Percentiles rank a stretch among this genome's conserved stretches.
Conservation (phyloP, 73 alveolate genomes). For the Paramecium caudatum region DNA sequence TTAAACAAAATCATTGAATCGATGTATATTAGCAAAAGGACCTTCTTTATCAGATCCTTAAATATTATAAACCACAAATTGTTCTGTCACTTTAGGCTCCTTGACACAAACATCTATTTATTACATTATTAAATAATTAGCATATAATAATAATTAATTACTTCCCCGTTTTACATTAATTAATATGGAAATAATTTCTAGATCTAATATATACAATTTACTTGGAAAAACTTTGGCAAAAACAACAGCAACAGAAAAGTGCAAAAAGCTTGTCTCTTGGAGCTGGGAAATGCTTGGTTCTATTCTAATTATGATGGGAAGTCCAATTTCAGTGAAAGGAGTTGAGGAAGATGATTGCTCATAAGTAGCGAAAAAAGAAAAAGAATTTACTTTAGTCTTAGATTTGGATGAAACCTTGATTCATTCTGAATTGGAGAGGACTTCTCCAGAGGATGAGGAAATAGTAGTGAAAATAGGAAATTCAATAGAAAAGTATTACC, state of each 20-base stretch:
- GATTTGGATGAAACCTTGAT: slow-evolving; percentile 81
- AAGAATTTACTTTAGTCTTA: slow-evolving; percentile 75
- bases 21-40: background rate
- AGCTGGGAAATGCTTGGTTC: slow-evolving; percentile 70
- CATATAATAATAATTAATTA: background rate
- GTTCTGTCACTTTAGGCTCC: background rate
- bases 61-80: background rate
- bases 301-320: slow-evolving; percentile 45
- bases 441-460: slow-evolving; percentile 66
- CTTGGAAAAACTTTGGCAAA: background rate
- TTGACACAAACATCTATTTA: background rate
- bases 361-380: background rate
- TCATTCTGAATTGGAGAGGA: slow-evolving; percentile 63
- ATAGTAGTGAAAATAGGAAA: slow-evolving; percentile 69
- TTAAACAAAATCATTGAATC: background rate
- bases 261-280: slow-evolving; percentile 40
- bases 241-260: slow-evolving; percentile 17
- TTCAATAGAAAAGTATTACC: slow-evolving; percentile 40
- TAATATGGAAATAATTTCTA: slow-evolving; percentile 35
- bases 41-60: background rate
- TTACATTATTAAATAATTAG: background rate
- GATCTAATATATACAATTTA: slow-evolving; percentile 5
- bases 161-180: slow-evolving; percentile 10
- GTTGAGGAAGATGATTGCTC: background rate
- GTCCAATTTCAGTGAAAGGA: slow-evolving; percentile 9